Percentiles rank a stretch among this genome's conserved stretches.
Evolutionary conservation across 2,329 filamentous ascomycete species (phyloP).

Genomic region (Penicillium sp.): DNA sequence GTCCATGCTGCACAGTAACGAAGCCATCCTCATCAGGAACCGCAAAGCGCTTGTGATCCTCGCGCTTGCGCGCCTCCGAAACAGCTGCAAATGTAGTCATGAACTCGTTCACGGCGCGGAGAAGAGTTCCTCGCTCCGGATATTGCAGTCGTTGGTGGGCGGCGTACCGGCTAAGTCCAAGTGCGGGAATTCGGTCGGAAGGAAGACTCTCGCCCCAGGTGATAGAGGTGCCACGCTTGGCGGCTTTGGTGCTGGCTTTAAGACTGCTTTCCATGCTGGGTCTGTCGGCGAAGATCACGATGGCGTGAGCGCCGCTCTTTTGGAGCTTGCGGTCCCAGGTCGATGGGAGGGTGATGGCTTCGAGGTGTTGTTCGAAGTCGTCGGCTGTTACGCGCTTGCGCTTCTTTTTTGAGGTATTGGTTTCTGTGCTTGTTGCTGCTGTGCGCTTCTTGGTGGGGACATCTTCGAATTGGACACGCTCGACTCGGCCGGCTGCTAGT

Average conservation of each 20-base stretch:
- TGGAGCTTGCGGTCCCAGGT: constrained; percentile 73
- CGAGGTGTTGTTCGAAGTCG: constrained; percentile 57
- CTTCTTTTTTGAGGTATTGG: constrained; percentile 47
- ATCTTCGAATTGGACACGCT: constrained; percentile 72
- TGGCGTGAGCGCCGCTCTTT: constrained; percentile 73
- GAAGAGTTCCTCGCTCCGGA: constrained; percentile 66
- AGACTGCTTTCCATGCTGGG: constrained; percentile 74
- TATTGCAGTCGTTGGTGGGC: constrained; percentile 72
- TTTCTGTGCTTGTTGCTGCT: constrained; percentile 21
- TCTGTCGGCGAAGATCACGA: constrained; percentile 81
- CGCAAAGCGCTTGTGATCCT: constrained; percentile 66
- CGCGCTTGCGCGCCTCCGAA: constrained; percentile 64
- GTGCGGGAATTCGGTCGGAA: constrained; percentile 55
- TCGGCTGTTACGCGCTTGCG: constrained; percentile 55
- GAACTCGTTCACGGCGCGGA: constrained; percentile 77
- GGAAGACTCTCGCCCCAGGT: constrained; percentile 67
- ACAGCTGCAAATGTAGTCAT: constrained; percentile 74
- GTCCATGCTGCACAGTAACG: constrained; percentile 82
- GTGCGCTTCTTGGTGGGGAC: constrained; percentile 40
- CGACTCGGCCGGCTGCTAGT: constrained; percentile 75
- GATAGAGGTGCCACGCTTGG: constrained; percentile 60
- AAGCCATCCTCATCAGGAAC: constrained; percentile 95
- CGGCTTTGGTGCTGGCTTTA: constrained; percentile 69
- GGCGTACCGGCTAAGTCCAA: constrained; percentile 57
- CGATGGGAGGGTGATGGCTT: constrained; percentile 64